Conservation (phyloP, 441 rosid genomes). For the Populus hybrid region DNA sequence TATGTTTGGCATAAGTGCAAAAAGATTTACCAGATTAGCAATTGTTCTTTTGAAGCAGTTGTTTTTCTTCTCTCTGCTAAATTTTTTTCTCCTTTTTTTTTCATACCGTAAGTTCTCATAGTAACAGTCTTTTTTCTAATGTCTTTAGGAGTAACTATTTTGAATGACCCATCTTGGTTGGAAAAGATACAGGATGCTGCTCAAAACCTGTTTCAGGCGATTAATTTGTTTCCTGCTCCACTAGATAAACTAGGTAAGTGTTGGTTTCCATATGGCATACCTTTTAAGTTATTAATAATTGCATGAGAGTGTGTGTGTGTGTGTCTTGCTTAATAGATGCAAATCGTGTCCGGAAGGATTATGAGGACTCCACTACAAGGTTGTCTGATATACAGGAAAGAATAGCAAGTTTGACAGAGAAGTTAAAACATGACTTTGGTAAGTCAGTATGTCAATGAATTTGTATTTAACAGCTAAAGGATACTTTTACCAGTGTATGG, state of each 20-base stretch:
- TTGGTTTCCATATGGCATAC: not conserved
- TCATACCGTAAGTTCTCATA: not conserved
- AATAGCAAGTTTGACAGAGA: conserved; percentile 74
- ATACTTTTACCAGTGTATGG: conserved; percentile 2
- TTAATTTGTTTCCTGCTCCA: conserved; percentile 71
- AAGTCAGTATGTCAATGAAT: conserved; percentile 28
- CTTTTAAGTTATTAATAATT: not conserved
- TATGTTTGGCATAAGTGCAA: not conserved
- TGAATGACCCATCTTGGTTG: conserved; percentile 71
- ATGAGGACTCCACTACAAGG: conserved; percentile 73
- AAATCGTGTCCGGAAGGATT: conserved; percentile 75
- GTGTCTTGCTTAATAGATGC: conserved; percentile 51
- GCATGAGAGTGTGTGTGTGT: conserved; percentile 8
- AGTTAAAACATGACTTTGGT: conserved; percentile 92
- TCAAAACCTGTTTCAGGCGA: conserved; percentile 61
- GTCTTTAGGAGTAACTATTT: conserved; percentile 42
- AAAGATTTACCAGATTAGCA: conserved; percentile 8
- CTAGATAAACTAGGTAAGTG: conserved; percentile 69
- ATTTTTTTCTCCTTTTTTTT: not conserved
- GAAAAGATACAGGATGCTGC: conserved; percentile 80
- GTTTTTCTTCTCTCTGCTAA: not conserved
- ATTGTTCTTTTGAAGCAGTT: not conserved
- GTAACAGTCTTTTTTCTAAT: conserved; percentile 21
- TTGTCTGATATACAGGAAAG: conserved; percentile 81
- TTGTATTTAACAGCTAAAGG: not conserved